phyloP scores from a whole-genome alignment of 2,329 filamentous ascomycete species.

The Epichloe sibirici region DNA sequence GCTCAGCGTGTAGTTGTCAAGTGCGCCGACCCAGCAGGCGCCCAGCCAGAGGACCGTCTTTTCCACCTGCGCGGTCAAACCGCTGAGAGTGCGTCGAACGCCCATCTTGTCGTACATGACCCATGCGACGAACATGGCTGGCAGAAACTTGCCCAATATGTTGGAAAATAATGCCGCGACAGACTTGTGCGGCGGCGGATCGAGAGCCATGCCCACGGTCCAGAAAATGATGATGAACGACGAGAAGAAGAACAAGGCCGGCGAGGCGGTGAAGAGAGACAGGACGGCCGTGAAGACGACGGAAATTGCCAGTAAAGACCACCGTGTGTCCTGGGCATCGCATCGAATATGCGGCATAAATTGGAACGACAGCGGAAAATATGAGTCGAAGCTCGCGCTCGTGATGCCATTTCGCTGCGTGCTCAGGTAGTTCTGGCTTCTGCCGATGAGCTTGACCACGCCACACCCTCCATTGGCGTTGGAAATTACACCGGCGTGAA shows the following conservation, averaged over 20 bases:
- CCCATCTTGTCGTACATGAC: slow-evolving; percentile 80
- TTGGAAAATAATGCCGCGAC: slow-evolving; percentile 64
- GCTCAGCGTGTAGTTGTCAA: slow-evolving; percentile 93
- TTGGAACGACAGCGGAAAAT: slow-evolving; percentile 77
- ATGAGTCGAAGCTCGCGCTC: slow-evolving; percentile 71
- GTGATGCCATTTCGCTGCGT: slow-evolving; percentile 61
- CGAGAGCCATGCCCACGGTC: slow-evolving; percentile 80
- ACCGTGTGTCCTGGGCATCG: slow-evolving; percentile 64
- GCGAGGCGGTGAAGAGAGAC: slow-evolving; percentile 69
- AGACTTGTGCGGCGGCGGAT: slow-evolving; percentile 59
- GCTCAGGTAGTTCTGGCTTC: slow-evolving; percentile 48
- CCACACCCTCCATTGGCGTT: slow-evolving; percentile 68
- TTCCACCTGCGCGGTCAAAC: slow-evolving; percentile 72
- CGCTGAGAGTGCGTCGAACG: slow-evolving; percentile 56
- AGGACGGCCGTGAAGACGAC: slow-evolving; percentile 66
- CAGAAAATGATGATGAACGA: slow-evolving; percentile 75
- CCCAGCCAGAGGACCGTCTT: slow-evolving; percentile 87
- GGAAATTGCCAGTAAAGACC: slow-evolving; percentile 73
- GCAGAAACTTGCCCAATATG: slow-evolving; percentile 70
- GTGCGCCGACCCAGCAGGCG: slow-evolving; percentile 75
- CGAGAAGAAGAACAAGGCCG: slow-evolving; percentile 73
- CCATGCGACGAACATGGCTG: slow-evolving; percentile 76
- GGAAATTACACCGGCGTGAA: slow-evolving; percentile 69
- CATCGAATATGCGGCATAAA: slow-evolving; percentile 58
- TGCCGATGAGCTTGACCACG: slow-evolving; percentile 62